Percentiles rank a stretch among this genome's conserved stretches.
These are phyloP conservation scores for Warburgia ugandensis DNA, from an alignment of 164 flowering plant genomes.

Conservation along the genomic window DNA sequence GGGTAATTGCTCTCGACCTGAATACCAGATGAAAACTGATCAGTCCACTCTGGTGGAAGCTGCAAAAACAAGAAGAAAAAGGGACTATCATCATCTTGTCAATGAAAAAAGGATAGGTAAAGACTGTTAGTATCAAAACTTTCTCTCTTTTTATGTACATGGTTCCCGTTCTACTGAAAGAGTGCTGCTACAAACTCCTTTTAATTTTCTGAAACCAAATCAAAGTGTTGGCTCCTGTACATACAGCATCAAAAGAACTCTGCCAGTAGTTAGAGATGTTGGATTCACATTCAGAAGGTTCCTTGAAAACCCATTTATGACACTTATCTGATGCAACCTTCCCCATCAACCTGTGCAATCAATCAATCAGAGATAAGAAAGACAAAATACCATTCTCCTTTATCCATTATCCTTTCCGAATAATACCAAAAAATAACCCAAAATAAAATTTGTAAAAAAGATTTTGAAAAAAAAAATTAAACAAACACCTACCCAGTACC, in stretches of 20 bases:
- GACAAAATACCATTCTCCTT: not conserved
- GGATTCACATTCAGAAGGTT: conserved; percentile 90
- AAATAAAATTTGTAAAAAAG: conserved; percentile 3
- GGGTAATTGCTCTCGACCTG: conserved; percentile 38
- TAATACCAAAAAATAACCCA: conserved; percentile 4
- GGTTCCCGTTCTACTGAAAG: no score
- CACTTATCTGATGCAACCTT: conserved; percentile 99
- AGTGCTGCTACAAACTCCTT: no score
- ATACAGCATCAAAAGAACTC: conserved; percentile 99
- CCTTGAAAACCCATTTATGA: conserved; percentile 99
- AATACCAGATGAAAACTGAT: conserved; percentile 97
- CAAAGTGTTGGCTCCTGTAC: conserved; percentile 15
- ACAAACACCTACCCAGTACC: conserved; percentile 86
- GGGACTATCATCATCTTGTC: conserved; percentile 1
- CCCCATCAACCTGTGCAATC: conserved; percentile 88
- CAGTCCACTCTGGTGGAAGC: conserved; percentile 99
- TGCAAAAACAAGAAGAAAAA: conserved; percentile 26
- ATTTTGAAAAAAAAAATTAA: not conserved
- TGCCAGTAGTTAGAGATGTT: conserved; percentile 98
- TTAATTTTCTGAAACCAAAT: no score
- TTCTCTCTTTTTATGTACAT: no score
- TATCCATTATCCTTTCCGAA: not conserved
- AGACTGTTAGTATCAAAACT: not conserved
- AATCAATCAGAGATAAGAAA: conserved; percentile 10
- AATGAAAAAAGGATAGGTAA: not conserved